Evolutionary conservation across 192 early-diverging fungal species (phyloP).

Genomic region (Backusella morwellensis): DNA sequence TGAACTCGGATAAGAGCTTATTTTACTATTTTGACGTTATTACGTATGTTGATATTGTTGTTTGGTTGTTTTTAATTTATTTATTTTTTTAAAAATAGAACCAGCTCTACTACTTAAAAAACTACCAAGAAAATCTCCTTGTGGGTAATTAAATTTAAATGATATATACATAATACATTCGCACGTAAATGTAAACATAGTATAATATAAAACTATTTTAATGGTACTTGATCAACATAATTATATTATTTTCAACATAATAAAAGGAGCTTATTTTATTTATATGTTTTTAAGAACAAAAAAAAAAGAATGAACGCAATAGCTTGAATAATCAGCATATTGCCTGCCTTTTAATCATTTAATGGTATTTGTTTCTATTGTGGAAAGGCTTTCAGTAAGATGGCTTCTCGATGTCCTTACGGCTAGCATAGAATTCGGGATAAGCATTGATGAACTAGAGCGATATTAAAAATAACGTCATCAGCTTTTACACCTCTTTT

Average conservation of each 20-base stretch:
- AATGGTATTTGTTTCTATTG: not conserved
- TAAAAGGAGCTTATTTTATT: not conserved
- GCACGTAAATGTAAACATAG: not conserved
- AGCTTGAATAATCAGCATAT: not conserved
- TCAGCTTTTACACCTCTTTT: not conserved
- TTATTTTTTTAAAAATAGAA: not conserved
- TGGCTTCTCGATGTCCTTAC: constrained; percentile 1
- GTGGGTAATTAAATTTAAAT: not conserved
- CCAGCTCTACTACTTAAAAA: not conserved
- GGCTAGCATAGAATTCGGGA: constrained; percentile 19
- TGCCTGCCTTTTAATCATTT: constrained; percentile 4
- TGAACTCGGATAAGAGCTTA: not conserved
- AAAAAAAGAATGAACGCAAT: not conserved
- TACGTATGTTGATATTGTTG: not conserved
- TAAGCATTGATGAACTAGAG: constrained; percentile 12
- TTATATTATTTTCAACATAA: not conserved
- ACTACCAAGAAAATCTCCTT: not conserved
- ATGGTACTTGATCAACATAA: not conserved
- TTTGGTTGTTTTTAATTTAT: not conserved
- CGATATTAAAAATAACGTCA: not conserved
- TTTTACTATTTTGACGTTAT: not conserved
- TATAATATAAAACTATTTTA: not conserved
- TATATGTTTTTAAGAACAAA: not conserved
- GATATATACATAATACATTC: not conserved
- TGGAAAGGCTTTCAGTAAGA: not conserved